Percentiles rank a stretch among this genome's conserved stretches.
These are phyloP conservation scores for Hanseniaspora meyeri DNA, from an alignment of 805 yeast species.

Conservation along the genomic window DNA sequence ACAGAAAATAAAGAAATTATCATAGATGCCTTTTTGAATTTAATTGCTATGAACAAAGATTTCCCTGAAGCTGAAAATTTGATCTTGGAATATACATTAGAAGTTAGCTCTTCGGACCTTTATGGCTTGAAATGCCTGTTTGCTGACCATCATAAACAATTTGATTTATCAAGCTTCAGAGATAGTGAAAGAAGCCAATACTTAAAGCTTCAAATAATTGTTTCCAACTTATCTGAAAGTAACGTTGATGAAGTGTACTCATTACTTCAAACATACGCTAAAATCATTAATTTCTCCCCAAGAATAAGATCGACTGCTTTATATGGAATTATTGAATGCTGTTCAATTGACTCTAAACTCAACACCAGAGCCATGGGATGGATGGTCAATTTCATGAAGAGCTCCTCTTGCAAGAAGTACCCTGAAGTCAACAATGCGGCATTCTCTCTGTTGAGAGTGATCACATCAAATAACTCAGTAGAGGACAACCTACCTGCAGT, in stretches of 20 bases:
- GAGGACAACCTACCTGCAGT: conserved; percentile 42
- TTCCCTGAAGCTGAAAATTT: neutral
- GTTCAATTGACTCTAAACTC: conserved; percentile 39
- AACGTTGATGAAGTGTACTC: conserved; percentile 42
- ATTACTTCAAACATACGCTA: conserved; percentile 52
- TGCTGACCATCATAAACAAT: conserved; percentile 32
- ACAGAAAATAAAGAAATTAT: neutral
- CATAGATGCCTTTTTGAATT: neutral
- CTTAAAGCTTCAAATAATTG: conserved; percentile 49
- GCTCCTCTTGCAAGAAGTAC: conserved; percentile 10
- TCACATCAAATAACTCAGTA: conserved; percentile 51
- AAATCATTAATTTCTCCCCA: conserved; percentile 20
- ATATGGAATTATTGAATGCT: conserved; percentile 49
- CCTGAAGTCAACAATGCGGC: conserved; percentile 44
- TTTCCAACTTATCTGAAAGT: conserved; percentile 42
- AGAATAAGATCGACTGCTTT: conserved; percentile 38
- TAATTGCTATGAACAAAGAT: neutral
- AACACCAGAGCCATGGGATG: conserved; percentile 47
- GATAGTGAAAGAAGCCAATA: conserved; percentile 29
- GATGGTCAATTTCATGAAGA: conserved; percentile 28
- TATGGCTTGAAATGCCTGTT: conserved; percentile 18
- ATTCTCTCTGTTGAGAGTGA: conserved; percentile 56
- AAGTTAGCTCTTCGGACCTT: neutral
- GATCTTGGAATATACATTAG: neutral
- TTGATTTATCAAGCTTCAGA: conserved; percentile 50